phyloP scores from a whole-genome alignment of 2,329 filamentous ascomycete species.

The Fusarium verrucosum region DNA sequence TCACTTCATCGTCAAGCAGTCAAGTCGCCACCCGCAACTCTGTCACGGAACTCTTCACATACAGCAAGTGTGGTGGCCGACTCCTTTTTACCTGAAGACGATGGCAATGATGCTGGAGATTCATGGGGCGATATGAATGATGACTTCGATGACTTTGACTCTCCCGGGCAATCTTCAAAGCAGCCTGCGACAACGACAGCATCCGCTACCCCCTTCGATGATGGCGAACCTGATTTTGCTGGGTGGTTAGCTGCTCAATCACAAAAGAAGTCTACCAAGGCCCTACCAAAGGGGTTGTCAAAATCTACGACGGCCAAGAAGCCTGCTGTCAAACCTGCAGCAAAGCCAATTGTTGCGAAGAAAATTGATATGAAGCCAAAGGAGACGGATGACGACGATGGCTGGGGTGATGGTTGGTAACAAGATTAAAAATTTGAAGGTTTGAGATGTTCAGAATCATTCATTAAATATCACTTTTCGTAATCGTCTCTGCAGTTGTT shows the following conservation, averaged over 20 bases:
- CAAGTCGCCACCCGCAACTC: constrained; percentile 58
- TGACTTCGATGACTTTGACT: constrained; percentile 55
- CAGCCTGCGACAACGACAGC: constrained; percentile 46
- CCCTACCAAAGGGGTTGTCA: constrained; percentile 82
- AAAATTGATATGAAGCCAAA: constrained; percentile 76
- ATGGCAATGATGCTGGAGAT: constrained; percentile 71
- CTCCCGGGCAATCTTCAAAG: constrained; percentile 41
- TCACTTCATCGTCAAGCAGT: constrained; percentile 68
- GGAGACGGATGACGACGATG: constrained; percentile 65
- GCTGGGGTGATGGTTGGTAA: constrained; percentile 74
- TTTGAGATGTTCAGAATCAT: not conserved
- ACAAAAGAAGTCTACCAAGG: constrained; percentile 74
- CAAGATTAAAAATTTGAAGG: not conserved
- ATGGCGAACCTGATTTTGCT: constrained; percentile 94
- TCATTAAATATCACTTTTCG: constrained; percentile 3
- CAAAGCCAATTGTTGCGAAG: constrained; percentile 63
- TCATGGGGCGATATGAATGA: constrained; percentile 80
- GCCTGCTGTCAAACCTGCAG: constrained; percentile 52
- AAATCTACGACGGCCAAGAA: constrained; percentile 65
- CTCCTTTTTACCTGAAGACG: constrained; percentile 64
- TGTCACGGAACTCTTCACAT: constrained; percentile 60
- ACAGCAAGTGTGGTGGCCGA: constrained; percentile 56
- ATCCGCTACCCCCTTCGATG: constrained; percentile 71
- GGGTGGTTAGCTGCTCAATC: constrained; percentile 92
- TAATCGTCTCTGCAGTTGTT: constrained; percentile 8